Conservation (phyloP, 495 filamentous ascomycete genomes). For the Xylaria flabelliformis region DNA sequence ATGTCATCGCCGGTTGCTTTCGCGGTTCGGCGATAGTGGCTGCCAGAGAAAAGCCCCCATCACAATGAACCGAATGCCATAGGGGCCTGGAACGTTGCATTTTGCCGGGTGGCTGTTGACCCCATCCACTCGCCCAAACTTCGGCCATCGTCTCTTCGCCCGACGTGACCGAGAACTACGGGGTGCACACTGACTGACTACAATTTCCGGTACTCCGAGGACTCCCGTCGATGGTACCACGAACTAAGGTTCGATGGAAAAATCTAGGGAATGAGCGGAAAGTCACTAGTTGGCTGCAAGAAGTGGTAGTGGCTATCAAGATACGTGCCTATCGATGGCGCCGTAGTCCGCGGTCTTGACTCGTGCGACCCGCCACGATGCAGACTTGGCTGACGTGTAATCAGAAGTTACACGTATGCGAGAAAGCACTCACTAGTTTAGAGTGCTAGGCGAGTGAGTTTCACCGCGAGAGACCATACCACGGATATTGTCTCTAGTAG, state of each 20-base stretch:
- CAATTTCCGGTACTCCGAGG: constrained; percentile 11
- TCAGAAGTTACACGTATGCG: background rate
- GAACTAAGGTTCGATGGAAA: background rate
- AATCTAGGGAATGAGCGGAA: background rate
- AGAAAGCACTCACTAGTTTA: background rate
- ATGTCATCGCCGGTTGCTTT: background rate
- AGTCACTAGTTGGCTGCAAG: constrained; percentile 14
- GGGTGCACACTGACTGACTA: background rate
- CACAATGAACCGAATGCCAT: constrained; percentile 11
- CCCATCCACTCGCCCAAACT: background rate
- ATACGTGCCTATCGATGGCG: background rate
- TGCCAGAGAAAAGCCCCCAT: background rate
- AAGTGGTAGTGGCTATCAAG: background rate
- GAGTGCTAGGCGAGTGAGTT: background rate
- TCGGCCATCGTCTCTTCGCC: background rate
- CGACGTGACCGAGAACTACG: background rate
- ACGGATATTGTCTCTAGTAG: background rate
- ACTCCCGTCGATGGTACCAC: constrained; percentile 1
- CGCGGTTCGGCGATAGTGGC: background rate
- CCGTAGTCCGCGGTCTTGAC: constrained; percentile 19
- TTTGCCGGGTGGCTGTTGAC: background rate
- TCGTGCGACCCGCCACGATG: constrained; percentile 23
- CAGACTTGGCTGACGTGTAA: constrained; percentile 25
- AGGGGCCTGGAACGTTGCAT: background rate
- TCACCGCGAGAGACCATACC: background rate